These are phyloP conservation scores for Cordyceps tenuipes DNA, from an alignment of 2,329 filamentous ascomycete genomes.

Conservation along the genomic window DNA sequence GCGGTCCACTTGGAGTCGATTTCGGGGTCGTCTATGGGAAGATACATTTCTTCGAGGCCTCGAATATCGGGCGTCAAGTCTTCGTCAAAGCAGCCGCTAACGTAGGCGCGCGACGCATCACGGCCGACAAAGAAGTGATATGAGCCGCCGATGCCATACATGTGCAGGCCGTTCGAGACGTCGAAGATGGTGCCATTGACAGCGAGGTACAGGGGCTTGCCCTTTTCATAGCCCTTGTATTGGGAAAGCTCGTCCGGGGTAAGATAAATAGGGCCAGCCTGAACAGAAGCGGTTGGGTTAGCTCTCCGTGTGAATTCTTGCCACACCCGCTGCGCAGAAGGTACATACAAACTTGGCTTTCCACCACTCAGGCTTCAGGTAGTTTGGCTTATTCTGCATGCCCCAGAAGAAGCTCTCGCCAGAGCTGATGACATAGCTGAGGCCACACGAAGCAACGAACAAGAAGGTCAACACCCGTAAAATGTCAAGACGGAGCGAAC, in stretches of 20 bases:
- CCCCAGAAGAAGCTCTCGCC: slow-evolving; percentile 65
- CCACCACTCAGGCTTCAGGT: slow-evolving; percentile 50
- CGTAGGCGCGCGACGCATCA: slow-evolving; percentile 80
- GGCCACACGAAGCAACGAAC: slow-evolving; percentile 53
- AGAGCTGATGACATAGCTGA: slow-evolving; percentile 69
- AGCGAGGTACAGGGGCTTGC: slow-evolving; percentile 78
- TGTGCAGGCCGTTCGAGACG: slow-evolving; percentile 57
- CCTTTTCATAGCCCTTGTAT: slow-evolving; percentile 70
- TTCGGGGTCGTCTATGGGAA: slow-evolving; percentile 54
- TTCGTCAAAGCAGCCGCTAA: slow-evolving; percentile 86
- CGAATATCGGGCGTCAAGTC: slow-evolving; percentile 78
- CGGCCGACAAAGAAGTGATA: slow-evolving; percentile 82
- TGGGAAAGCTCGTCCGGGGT: slow-evolving; percentile 64
- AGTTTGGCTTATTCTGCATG: slow-evolving; percentile 51
- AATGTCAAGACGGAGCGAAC: slow-evolving; percentile 52
- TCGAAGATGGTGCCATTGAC: slow-evolving; percentile 85
- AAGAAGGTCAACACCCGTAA: slow-evolving; percentile 62
- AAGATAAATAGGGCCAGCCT: slow-evolving; percentile 56
- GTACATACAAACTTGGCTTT: slow-evolving; percentile 50
- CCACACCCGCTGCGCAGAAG: neutral
- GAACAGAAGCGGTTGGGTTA: slow-evolving; percentile 10
- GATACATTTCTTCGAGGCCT: slow-evolving; percentile 79
- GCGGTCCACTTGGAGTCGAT: slow-evolving; percentile 52
- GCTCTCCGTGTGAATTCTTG: neutral
- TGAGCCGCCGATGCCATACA: slow-evolving; percentile 76